Percentiles rank a stretch among this genome's conserved stretches.
Conservation (phyloP, 768 basidiomycete species). For the Gelatoporia subvermispora region DNA sequence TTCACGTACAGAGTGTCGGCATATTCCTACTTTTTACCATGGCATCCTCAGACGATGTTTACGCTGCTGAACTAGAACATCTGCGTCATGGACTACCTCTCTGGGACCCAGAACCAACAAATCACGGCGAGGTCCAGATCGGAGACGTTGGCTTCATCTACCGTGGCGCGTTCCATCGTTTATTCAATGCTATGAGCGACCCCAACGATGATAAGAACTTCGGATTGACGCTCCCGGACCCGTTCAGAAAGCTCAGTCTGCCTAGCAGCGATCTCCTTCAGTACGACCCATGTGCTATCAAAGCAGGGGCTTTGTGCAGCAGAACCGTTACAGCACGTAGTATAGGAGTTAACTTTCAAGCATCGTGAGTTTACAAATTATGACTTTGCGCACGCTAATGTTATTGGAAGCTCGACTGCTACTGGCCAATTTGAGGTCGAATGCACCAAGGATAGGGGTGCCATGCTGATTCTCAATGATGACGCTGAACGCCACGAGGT, state of each 20-base stretch:
- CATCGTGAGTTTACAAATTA: background rate
- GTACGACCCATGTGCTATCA: background rate
- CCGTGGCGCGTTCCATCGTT: slow-evolving; percentile 13
- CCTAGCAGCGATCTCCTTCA: background rate
- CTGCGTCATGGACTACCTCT: slow-evolving; percentile 9
- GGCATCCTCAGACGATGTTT: slow-evolving; percentile 5
- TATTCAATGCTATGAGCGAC: slow-evolving; percentile 14
- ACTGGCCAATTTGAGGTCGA: background rate
- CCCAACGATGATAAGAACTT: slow-evolving; percentile 5
- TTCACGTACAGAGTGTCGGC: background rate
- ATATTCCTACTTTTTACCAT: background rate
- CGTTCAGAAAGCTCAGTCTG: slow-evolving; percentile 1
- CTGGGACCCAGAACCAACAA: slow-evolving; percentile 12
- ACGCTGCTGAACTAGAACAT: slow-evolving; percentile 6
- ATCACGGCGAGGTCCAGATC: slow-evolving; percentile 9
- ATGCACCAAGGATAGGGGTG: slow-evolving; percentile 6
- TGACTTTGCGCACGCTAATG: background rate
- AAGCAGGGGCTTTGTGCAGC: slow-evolving; percentile 1
- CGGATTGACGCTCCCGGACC: slow-evolving; percentile 3
- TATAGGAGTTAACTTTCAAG: background rate
- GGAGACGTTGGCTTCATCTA: slow-evolving; percentile 15
- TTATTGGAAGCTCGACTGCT: background rate
- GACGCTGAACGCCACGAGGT: background rate
- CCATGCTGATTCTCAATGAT: slow-evolving; percentile 2
- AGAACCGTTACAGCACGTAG: background rate